phyloP scores from a whole-genome alignment of 148 eudicot genomes.

The Mesembryanthemum crystallinum region DNA sequence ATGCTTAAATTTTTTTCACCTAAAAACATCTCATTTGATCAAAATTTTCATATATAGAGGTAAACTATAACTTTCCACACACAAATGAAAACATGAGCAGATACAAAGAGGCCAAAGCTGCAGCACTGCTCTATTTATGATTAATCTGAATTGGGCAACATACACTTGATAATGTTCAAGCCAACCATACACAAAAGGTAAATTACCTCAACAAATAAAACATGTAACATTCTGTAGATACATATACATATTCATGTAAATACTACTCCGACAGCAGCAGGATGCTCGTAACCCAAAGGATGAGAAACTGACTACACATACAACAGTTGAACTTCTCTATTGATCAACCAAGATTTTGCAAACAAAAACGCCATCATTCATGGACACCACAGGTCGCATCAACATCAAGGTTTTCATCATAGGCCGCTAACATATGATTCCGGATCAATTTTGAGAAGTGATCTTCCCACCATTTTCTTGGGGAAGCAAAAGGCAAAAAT shows the following conservation, averaged over 20 bases:
- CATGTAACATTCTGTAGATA: not conserved
- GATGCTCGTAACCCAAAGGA: not conserved
- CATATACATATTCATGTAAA: not conserved
- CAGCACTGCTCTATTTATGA: not conserved
- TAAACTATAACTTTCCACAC: too few relatives aligned
- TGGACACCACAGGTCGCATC: not conserved
- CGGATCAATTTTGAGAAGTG: slow-evolving; percentile 45
- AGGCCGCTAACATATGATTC: slow-evolving; percentile 30
- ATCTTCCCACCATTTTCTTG: slow-evolving; percentile 73
- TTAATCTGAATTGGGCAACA: not conserved
- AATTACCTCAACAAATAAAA: not conserved
- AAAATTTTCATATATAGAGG: too few relatives aligned
- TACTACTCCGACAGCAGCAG: not conserved
- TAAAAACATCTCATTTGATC: too few relatives aligned
- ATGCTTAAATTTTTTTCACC: too few relatives aligned
- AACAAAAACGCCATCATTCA: not conserved
- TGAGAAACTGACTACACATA: not conserved
- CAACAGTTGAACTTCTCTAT: not conserved
- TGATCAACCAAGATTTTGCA: not conserved
- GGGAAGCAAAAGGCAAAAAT: slow-evolving; percentile 69
- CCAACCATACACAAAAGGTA: slow-evolving; percentile 1
- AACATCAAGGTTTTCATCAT: slow-evolving; percentile 20
- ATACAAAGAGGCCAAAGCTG: not conserved
- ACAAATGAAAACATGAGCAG: not conserved
- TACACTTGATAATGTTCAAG: too few relatives aligned